Evolutionary conservation across 768 basidiomycete genomes (phyloP).

Genomic region (Suillus bovinus): DNA sequence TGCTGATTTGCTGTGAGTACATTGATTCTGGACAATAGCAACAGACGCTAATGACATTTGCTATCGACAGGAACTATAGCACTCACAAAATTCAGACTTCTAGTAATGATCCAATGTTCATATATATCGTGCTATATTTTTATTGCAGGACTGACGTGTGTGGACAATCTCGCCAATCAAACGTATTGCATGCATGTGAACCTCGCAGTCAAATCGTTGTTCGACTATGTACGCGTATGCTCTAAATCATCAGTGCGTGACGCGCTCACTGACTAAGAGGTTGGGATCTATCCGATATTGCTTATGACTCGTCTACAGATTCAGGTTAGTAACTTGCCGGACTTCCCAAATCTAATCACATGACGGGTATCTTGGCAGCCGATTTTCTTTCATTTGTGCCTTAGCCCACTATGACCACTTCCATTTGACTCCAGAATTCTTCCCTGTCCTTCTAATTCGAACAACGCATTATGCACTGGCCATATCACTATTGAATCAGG

Average conservation of each 20-base stretch:
- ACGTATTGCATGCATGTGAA: neutral
- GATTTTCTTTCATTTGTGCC: neutral
- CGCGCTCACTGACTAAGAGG: neutral
- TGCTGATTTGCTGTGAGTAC: neutral
- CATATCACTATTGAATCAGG: neutral
- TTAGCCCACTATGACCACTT: neutral
- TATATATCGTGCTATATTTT: neutral
- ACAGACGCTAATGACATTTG: neutral
- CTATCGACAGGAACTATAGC: neutral
- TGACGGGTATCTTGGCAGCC: neutral
- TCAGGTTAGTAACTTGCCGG: neutral
- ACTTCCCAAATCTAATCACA: neutral
- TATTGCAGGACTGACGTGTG: neutral
- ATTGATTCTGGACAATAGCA: neutral
- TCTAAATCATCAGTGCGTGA: neutral
- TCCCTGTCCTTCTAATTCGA: neutral
- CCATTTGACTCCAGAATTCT: neutral
- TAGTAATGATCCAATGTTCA: neutral
- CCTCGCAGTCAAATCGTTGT: neutral
- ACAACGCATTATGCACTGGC: neutral
- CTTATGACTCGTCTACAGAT: neutral
- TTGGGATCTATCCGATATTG: neutral
- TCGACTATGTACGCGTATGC: neutral
- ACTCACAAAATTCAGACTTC: neutral
- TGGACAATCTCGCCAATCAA: neutral